Base-by-base conservation (phyloP, 306 rosid genomes). In the Leucaena leucocephala region DNA sequence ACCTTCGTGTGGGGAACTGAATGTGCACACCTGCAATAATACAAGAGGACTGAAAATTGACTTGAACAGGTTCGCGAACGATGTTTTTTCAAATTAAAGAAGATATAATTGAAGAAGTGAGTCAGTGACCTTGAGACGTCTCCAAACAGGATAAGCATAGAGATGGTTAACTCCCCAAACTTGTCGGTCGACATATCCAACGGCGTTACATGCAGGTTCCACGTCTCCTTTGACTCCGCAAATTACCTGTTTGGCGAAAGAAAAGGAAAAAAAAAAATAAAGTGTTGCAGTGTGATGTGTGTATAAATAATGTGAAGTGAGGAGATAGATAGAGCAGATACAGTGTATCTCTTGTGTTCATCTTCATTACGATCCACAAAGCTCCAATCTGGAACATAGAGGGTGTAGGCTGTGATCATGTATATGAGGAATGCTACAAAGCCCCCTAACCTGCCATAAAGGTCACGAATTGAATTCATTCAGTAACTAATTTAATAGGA, bases 121-220 rank as follows among this genome's bases (percentile, higher is more conserved):
- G 19, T 8, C 3, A 63, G 35, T 43, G 73, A 90, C 94, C 94
- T 88, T 89, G 71, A 75, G 80, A 36, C 89, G 92, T 10, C 15
- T 76, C 92, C 94, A 91, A 66, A 91, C 94, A 76, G 97, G 97
- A 5, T 85, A 70, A 12, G 84, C 0, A 68, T 91, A 91, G 68
- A 91, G 88, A 77, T 91, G 94, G 65, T 89, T 88, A 22, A 91
- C 54, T 34, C 97, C 97, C 97, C 97, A 89, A 69, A 89, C 90
- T 80, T 82, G 86, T 79, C 94, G 82, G 72, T 91, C 97, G 42
- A 89, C 97, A 43, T 83, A 45, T 22, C 97, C 93, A 34, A 91
- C 94, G 0, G 94, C 94, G 78, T 91, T 91, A 81, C 94, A 91
- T 17, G 97, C 94, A 44, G 97, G 92, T 33, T 93, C 91, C 7